These are phyloP conservation scores for Picochlorum sp. DNA, from an alignment of 139 green algal genomes.

Conservation along the genomic window DNA sequence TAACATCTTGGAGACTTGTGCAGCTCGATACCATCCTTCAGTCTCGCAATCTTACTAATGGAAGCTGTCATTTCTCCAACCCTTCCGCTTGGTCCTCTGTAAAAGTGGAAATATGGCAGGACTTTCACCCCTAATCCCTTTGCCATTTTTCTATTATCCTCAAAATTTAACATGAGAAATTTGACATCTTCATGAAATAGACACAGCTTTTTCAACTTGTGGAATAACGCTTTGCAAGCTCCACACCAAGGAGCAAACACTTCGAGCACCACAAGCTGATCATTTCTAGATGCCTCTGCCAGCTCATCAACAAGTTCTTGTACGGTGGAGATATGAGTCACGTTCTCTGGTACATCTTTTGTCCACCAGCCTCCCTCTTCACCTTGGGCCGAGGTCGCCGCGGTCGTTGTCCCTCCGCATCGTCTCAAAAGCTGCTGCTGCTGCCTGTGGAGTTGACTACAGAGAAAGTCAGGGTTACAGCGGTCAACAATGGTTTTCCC, in stretches of 20 bases:
- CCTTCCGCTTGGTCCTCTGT: constrained; percentile 66
- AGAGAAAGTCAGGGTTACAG: too few species aligned
- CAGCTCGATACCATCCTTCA: constrained; percentile 18
- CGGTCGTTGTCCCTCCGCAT: not conserved
- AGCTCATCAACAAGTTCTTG: constrained; percentile 78
- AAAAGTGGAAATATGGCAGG: constrained; percentile 94
- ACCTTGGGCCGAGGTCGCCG: not conserved
- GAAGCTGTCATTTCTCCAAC: constrained; percentile 67
- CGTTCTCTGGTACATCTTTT: constrained; percentile 47
- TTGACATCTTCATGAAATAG: constrained; percentile 57
- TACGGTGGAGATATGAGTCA: constrained; percentile 54
- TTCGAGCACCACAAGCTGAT: constrained; percentile 79
- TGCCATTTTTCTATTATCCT: constrained; percentile 77
- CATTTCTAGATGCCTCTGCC: constrained; percentile 19
- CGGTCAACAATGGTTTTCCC: too few species aligned
- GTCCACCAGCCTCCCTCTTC: constrained; percentile 48
- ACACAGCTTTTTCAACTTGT: constrained; percentile 73
- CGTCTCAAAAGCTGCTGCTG: not conserved
- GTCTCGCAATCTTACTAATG: constrained; percentile 52
- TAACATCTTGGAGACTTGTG: not conserved
- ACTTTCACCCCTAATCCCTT: constrained; percentile 79
- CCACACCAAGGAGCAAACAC: constrained; percentile 88
- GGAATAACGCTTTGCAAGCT: constrained; percentile 82
- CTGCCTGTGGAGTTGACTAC: too few species aligned
- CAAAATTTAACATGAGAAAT: constrained; percentile 82